Percentiles rank a stretch among this genome's conserved stretches.
Conservation (phyloP, 192 early-diverging fungal species). For the Coemansia asiatica region DNA sequence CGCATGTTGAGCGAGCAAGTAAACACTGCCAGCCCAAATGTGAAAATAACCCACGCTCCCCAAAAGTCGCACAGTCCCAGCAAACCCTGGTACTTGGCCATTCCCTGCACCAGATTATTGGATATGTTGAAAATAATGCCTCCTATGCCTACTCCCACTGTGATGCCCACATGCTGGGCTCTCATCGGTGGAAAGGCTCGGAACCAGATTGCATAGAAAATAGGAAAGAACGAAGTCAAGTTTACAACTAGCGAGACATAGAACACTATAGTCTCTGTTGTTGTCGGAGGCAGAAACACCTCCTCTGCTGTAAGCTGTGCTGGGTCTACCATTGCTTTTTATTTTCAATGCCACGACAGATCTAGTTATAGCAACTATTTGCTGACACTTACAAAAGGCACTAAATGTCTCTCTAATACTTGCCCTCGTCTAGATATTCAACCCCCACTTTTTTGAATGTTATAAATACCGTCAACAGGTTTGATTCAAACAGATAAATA, state of each 20-base stretch:
- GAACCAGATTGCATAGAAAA: conserved; percentile 32
- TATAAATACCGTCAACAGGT: neutral
- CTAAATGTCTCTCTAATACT: neutral
- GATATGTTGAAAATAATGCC: conserved; percentile 42
- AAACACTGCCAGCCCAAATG: conserved; percentile 28
- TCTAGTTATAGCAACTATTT: neutral
- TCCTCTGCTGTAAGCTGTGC: conserved; percentile 23
- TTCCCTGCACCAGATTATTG: conserved; percentile 37
- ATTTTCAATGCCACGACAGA: neutral
- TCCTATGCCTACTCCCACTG: conserved; percentile 26
- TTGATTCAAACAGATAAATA: neutral
- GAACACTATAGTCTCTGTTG: conserved; percentile 31
- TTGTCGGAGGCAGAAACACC: conserved; percentile 34
- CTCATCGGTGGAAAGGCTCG: conserved; percentile 39
- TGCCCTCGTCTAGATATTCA: neutral
- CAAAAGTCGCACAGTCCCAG: conserved; percentile 35
- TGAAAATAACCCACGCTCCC: conserved; percentile 36
- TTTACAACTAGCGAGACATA: conserved; percentile 29
- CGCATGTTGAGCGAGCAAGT: conserved; percentile 37
- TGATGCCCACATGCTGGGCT: conserved; percentile 48
- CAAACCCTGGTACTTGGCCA: conserved; percentile 39
- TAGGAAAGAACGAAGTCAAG: conserved; percentile 25
- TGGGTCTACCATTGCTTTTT: conserved; percentile 9
- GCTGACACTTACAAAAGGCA: neutral
- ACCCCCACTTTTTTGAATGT: neutral